phyloP scores from a whole-genome alignment of 805 yeast species.

The Kuraishia ogatae region DNA sequence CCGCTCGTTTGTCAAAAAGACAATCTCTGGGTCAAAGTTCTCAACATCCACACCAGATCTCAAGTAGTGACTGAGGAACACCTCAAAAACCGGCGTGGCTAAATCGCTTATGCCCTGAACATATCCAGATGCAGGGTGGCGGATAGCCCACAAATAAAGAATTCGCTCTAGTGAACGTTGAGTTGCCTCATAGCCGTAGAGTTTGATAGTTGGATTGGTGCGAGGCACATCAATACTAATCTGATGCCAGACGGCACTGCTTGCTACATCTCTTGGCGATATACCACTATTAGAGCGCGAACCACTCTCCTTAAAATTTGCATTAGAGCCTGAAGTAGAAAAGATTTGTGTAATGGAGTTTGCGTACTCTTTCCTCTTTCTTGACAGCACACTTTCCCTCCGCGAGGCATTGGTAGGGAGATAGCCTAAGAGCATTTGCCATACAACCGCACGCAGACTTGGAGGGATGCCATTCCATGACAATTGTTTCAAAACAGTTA shows the following conservation, averaged over 20 bases:
- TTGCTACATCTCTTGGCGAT: neutral
- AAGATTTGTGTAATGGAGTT: constrained; percentile 69
- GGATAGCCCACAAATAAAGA: constrained; percentile 85
- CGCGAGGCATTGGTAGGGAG: constrained; percentile 79
- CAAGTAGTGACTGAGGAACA: constrained; percentile 65
- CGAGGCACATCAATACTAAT: constrained; percentile 91
- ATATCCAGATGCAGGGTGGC: constrained; percentile 97
- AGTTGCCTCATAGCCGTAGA: constrained; percentile 61
- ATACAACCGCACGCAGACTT: constrained; percentile 69
- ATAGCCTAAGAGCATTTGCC: constrained; percentile 90
- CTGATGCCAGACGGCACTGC: constrained; percentile 77
- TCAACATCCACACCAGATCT: constrained; percentile 38
- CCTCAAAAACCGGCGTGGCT: constrained; percentile 87
- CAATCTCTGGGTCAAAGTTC: constrained; percentile 48
- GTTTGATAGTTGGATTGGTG: constrained; percentile 76
- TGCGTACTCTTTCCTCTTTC: constrained; percentile 79
- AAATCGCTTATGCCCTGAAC: constrained; percentile 96
- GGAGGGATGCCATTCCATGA: constrained; percentile 94
- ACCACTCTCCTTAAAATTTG: neutral
- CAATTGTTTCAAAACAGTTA: constrained; percentile 62
- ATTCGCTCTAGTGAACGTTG: constrained; percentile 77
- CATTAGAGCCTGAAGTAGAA: constrained; percentile 25
- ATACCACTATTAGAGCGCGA: neutral
- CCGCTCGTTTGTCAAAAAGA: constrained; percentile 32
- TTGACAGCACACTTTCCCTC: constrained; percentile 55